Evolutionary conservation across 805 yeast species (phyloP), one percentile per base, ranked within the genome.

Genomic region (Torulaspora gathmanii): DNA sequence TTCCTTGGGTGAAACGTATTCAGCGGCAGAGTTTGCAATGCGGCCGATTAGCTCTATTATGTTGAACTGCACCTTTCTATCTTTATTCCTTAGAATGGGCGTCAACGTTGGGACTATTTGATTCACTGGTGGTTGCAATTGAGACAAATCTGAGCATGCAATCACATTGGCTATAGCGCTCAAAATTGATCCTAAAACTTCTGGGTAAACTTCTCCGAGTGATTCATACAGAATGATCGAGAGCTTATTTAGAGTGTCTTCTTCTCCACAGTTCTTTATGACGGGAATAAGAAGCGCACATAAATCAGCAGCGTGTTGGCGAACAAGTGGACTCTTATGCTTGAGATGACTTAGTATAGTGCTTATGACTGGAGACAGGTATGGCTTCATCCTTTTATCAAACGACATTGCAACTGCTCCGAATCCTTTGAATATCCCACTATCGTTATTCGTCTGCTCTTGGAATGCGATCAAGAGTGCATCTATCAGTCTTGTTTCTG

Each of bases 191-290:
- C 95, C 97, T 37, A 93, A 70, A 2, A 89, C 97, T 42, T 89
- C 96, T 0, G 99, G 99, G 53, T 81, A 88, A 5, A 84, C 91
- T 60, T 93, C 99, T 15, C 99, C 99, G 8, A 93, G 71, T 11
- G 93, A 84, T 63, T 93, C 99, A 62, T 84, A 88, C 27, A 93
- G 69, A 12, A 90, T 82, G 17, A 85, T 75, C 4, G 89, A 81
- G 43, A 91, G 68, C 55, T 84, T 84, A 45, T 74, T 73, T 50
- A 91, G 60, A 42, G 86, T 65, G 10, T 74, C 80, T 28, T 74
- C 75, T 56, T 86, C 84, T 7, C 73, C 77, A 60, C 95, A 85
- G 10, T 69, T 60, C 52, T 77, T 77, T 37, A 91, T 71, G 1
- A 79, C 82, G 0, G 84, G 81, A 0, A 90, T 83, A 17, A 88